Conservation (phyloP, 2,329 filamentous ascomycete genomes). For the Albifimbria verrucaria region DNA sequence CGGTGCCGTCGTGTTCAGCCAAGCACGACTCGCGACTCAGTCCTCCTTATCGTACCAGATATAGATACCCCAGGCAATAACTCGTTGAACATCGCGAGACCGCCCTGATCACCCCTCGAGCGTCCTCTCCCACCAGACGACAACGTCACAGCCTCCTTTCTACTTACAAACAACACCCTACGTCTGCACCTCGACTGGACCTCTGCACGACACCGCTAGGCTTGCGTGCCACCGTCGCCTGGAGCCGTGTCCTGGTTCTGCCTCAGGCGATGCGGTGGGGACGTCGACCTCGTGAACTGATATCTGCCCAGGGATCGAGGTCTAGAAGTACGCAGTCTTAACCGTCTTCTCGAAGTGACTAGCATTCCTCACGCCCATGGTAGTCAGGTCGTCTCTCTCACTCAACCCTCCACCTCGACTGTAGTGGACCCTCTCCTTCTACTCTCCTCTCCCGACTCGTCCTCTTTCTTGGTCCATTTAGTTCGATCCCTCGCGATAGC, state of each 20-base stretch:
- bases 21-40: no score
- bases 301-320: constrained; percentile 27
- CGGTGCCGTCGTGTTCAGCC: no score
- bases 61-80: no score
- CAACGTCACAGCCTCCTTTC: neutral
- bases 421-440: no score
- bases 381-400: neutral
- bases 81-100: no score
- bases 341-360: constrained; percentile 11
- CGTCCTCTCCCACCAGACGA: no score
- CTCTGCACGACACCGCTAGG: neutral
- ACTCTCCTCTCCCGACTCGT: no score
- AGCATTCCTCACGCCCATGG: constrained; percentile 6
- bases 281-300: constrained; percentile 36
- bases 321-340: constrained; percentile 7
- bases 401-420: no score
- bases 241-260: constrained; percentile 20
- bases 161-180: neutral
- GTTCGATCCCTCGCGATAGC: neutral
- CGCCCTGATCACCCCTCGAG: no score
- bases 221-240: constrained; percentile 10
- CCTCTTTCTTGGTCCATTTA: no score
- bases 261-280: constrained; percentile 42
- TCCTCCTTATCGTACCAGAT: no score
- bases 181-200: neutral